phyloP scores from a whole-genome alignment of 176 grass and related monocot species.

The Saccharum spontaneum region DNA sequence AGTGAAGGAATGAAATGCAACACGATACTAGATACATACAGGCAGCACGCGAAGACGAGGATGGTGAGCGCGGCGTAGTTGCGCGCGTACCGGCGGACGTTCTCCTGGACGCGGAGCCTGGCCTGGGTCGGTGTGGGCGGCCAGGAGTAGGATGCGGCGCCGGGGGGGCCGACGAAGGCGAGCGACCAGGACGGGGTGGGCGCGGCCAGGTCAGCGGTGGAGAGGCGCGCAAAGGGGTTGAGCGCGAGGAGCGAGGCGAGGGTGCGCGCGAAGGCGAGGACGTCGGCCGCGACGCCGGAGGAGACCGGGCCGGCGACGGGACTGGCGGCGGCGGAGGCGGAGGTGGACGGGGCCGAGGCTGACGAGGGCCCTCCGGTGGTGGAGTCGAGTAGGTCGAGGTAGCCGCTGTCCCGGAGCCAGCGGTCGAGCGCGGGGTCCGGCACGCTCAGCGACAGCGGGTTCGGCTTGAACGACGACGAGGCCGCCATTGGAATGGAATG shows the following conservation, averaged over 20 bases:
- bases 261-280: conserved; percentile 72
- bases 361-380: conserved; percentile 23
- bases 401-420: conserved; percentile 92
- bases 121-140: conserved; percentile 74
- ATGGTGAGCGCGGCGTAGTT: conserved; percentile 76
- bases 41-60: conserved; percentile 80
- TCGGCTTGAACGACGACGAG: conserved; percentile 58
- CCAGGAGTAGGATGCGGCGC: conserved; percentile 68
- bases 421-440: conserved; percentile 77
- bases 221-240: conserved; percentile 74
- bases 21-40: conserved; percentile 29
- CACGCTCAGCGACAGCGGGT: conserved; percentile 82
- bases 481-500: conserved; percentile 12
- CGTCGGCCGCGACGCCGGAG: conserved; percentile 19
- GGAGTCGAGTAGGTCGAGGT: conserved; percentile 84
- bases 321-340: conserved; percentile 11
- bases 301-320: neutral
- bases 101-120: conserved; percentile 88
- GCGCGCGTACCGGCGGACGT: conserved; percentile 77
- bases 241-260: conserved; percentile 69
- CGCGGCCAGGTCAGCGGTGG: conserved; percentile 54
- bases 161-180: conserved; percentile 61
- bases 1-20: neutral
- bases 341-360: neutral
- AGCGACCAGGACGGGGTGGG: conserved; percentile 80